Evolutionary conservation across 495 filamentous ascomycete species (phyloP), one percentile per base, ranked within the genome.

Genomic region (Annulohypoxylon maeteangense): DNA sequence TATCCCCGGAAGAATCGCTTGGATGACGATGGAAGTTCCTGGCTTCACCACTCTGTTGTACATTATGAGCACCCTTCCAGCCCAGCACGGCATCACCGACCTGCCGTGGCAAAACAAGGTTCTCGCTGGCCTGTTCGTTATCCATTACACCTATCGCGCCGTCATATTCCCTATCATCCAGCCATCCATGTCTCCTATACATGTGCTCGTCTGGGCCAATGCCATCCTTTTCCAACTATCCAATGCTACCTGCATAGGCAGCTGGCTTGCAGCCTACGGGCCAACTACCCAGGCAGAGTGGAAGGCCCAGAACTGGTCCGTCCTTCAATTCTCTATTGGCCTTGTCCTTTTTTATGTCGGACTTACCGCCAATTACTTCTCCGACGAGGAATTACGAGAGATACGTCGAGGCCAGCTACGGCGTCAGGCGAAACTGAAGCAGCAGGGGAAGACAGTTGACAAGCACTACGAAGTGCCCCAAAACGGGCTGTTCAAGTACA

Each of bases 101-200:
- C 78, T 92, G n/a, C 90, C 91, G 7, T 88, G 84, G 84, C 86
- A 85, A 59, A 93, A 93, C 80, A 88, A 88, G 77, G 82, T 87
- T 14, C 88, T 93, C 76, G 90, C 83, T 47, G 85, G 76, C 7
- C 78, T 91, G 32, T 92, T 90, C 72, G 88, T 87, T 56, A 86
- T 92, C 65, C 95, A 99, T 80, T 99, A 99, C 81, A 62, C 88
- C 74, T 93, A 99, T 84, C 92, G 95, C 68, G 92, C 95, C 18
- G 78, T 98, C 59, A 79, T 97, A 63, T 88, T 89, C 36, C 94
- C 95, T 1, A 83, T 94, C 70, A 83, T 94, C 31, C 93, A 94
- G 58, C 94, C 93, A 0, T 91, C 88, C 78, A 97, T 99, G 91
- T 94, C 94, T 7, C 94, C 94, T 22, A 91, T 95, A 55, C 92